Base-by-base conservation (phyloP, 345 rosid genomes). In the Lumnitzera racemosa region DNA sequence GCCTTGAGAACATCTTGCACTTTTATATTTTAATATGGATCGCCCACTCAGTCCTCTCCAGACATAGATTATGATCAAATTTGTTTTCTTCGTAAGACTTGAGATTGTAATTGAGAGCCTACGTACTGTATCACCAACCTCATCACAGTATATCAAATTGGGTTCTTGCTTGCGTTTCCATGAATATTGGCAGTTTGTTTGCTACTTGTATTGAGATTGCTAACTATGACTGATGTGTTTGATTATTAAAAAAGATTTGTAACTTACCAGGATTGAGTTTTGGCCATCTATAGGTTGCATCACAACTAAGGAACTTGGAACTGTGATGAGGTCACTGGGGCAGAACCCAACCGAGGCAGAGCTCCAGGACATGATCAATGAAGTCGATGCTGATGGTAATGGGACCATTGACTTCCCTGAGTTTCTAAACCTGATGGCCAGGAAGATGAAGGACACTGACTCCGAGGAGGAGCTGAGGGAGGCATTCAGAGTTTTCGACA, bases 311-410 rank as follows among this genome's bases (percentile, higher is more conserved):
- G 81, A 78, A 66, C 74, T 78, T 20, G 81, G 81, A 20, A 78
- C 81, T 10, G 81, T 78, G 67, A 78, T 78, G 81, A 78, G 81
- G 74, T 78, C 81, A 0, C 71, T 78, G 25, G 81, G 81, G n/a
- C 81, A 78, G 74, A 78, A 78, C 71, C 81, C 81, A 0, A 78
- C 81, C 0, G 81, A 78, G 69, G 81, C 81, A 11, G 81, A 78
- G 74, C 81, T 78, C 17, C 81, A 78, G 64, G 81, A 78, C 71
- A 78, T 78, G 81, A 78, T 78, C 53, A 78, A 78, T 14, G 81
- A 78, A 58, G 81, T 78, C 11, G 81, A 78, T 68, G 81, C 81
- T 51, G 81, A 78, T 56, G 81, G 81, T 4, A 78, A 78, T 1
- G 81, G 81, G 29, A 78, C 81, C 56, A 78, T 78, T 11, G 81